These are phyloP conservation scores for Hibiscus mutabilis DNA, from an alignment of 345 rosid genomes.

Conservation along the genomic window DNA sequence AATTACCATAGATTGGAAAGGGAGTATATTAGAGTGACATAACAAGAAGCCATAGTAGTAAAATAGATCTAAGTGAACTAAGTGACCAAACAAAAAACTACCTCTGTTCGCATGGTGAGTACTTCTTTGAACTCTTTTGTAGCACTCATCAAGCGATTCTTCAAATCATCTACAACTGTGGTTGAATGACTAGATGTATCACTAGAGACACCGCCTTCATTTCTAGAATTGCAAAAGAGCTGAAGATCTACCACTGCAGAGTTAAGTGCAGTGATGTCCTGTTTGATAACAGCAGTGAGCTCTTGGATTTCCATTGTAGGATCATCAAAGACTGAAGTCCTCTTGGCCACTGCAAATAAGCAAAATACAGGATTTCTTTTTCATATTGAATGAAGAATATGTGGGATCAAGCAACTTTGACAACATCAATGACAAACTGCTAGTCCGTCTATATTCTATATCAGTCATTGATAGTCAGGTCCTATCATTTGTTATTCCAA, in stretches of 20 bases:
- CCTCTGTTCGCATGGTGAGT: constrained; percentile 83
- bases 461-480: background rate
- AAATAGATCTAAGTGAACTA: background rate
- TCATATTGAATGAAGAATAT: background rate
- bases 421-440: background rate
- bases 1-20: background rate
- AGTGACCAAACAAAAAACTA: constrained; percentile 6
- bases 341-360: constrained; percentile 57
- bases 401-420: background rate
- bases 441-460: background rate
- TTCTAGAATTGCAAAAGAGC: constrained; percentile 51
- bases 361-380: too few relatives aligned
- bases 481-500: background rate
- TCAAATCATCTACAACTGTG: constrained; percentile 67
- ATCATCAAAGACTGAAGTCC: constrained; percentile 32
- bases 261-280: constrained; percentile 73
- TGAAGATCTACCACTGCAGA: constrained; percentile 73
- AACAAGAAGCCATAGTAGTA: too few relatives aligned
- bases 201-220: constrained; percentile 50
- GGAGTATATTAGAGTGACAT: too few relatives aligned
- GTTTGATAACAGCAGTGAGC: constrained; percentile 61
- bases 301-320: constrained; percentile 64
- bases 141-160: constrained; percentile 69
- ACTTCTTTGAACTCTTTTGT: constrained; percentile 85
- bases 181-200: constrained; percentile 66